Base-by-base conservation (phyloP, 2,329 filamentous ascomycete species). In the Hymenoscyphus occultus region DNA sequence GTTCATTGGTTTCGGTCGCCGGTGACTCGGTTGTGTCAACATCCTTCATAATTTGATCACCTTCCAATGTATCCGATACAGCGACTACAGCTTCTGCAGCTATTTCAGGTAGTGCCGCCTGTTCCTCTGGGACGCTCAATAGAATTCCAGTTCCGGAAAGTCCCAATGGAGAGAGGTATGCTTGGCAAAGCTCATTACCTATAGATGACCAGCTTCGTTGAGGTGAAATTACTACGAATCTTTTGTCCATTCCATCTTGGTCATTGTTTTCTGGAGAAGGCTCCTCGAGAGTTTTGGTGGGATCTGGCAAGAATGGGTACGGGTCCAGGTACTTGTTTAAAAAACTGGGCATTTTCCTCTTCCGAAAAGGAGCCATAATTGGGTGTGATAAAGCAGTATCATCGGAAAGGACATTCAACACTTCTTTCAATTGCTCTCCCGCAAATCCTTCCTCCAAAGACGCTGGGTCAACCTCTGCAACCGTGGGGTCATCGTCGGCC, bases 401-500 rank as follows among this genome's bases (percentile, higher is more conserved):
- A 65, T 90, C 87, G 2, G 76, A 78, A 1, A 89, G 76, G 2
- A 85, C 75, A 28, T 81, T 70, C 5, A 89, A 78, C 56, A 85
- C 80, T 39, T 81, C 76, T 68, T 84, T 87, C 59, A 90, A 74
- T 71, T 88, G 84, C 70, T 87, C 83, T 3, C 87, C 87, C 0
- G 86, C 86, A 66, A 88, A 82, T 0, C 81, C 84, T 71, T 90
- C 87, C 54, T 86, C 85, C 14, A 89, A 76, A 0, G 86, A 87
- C 0, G 84, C 84, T 0, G 87, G 86, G 39, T 86, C 83, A 13
- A 89, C 82, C 67, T 89, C 86, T 35, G 81, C 80, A 1, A 88
- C 78, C 2, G 86, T 81, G 0, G 87, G 87, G 69, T 90, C 87
- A 71, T 90, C 87, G 68, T 90, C 87, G 45, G 89, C 77, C 74